Evolutionary conservation across 2,329 filamentous ascomycete species (phyloP).

Genomic region (Diaporthe ilicicola): DNA sequence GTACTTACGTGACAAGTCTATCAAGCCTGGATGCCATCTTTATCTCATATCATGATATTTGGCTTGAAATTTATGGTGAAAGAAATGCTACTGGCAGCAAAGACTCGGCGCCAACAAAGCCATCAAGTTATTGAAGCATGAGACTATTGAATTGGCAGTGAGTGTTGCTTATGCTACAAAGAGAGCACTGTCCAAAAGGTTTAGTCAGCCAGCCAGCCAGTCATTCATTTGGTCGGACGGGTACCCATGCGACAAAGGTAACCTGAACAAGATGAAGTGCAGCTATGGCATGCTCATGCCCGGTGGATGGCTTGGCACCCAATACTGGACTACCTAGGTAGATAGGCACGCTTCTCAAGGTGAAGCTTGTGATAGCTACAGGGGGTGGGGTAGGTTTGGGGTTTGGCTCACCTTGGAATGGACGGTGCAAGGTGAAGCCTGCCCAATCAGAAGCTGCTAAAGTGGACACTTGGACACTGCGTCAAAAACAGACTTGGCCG

Average conservation of each 20-base stretch:
- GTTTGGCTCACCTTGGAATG: slow-evolving; percentile 22
- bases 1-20: slow-evolving; percentile 84
- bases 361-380: slow-evolving; percentile 22
- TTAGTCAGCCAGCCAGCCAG: not conserved
- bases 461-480: slow-evolving; percentile 21
- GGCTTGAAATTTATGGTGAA: not conserved
- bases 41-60: slow-evolving; percentile 48
- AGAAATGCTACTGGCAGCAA: slow-evolving; percentile 29
- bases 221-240: not conserved
- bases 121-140: slow-evolving; percentile 29
- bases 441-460: slow-evolving; percentile 23
- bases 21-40: slow-evolving; percentile 75
- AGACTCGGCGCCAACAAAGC: slow-evolving; percentile 25
- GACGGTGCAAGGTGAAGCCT: slow-evolving; percentile 6
- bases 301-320: not conserved
- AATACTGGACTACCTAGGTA: not conserved
- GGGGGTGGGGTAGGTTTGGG: not conserved
- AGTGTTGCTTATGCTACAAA: slow-evolving; percentile 8
- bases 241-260: not conserved
- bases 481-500: slow-evolving; percentile 22
- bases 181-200: not conserved
- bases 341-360: not conserved
- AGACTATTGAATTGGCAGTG: not conserved
- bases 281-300: slow-evolving; percentile 7
- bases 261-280: not conserved